Conservation (phyloP, 1,139 yeast genomes). For the Nakaseomyces bracarensis region DNA sequence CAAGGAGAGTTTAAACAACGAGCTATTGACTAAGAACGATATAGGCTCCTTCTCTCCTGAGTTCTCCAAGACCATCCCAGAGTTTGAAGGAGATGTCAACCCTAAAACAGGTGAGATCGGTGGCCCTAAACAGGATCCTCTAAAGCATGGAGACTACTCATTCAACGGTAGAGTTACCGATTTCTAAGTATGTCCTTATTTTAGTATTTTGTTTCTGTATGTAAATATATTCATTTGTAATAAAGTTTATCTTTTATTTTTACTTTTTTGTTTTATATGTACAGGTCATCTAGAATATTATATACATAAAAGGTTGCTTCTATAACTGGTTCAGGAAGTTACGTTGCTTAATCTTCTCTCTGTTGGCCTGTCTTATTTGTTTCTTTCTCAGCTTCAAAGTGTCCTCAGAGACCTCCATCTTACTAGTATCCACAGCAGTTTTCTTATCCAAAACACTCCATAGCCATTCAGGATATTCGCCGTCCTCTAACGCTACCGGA, state of each 20-base stretch:
- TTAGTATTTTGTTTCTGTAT: background rate
- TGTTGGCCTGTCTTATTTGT: conserved; percentile 58
- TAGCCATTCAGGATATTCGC: conserved; percentile 90
- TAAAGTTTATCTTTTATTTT: background rate
- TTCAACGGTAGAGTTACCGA: conserved; percentile 96
- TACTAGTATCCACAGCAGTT: conserved; percentile 4
- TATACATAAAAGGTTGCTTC: background rate
- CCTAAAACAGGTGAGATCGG: conserved; percentile 94
- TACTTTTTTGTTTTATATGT: background rate
- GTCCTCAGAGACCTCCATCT: conserved; percentile 38
- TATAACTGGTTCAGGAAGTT: conserved; percentile 49
- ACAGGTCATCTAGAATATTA: too few relatives aligned
- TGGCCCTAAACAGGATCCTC: conserved; percentile 98
- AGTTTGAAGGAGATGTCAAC: conserved; percentile 89
- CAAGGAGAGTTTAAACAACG: conserved; percentile 33
- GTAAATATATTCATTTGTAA: conserved; percentile 1
- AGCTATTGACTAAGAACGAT: conserved; percentile 43
- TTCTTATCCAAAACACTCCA: conserved; percentile 71
- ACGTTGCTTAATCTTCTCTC: conserved; percentile 62
- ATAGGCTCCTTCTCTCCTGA: conserved; percentile 64
- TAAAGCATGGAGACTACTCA: conserved; percentile 88
- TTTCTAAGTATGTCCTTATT: too few relatives aligned
- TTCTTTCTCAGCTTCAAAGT: conserved; percentile 62
- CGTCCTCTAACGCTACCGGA: conserved; percentile 82
- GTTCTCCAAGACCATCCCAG: conserved; percentile 73